Evolutionary conservation across 441 rosid genomes (phyloP).

Genomic region (Gossypium trilobum): DNA sequence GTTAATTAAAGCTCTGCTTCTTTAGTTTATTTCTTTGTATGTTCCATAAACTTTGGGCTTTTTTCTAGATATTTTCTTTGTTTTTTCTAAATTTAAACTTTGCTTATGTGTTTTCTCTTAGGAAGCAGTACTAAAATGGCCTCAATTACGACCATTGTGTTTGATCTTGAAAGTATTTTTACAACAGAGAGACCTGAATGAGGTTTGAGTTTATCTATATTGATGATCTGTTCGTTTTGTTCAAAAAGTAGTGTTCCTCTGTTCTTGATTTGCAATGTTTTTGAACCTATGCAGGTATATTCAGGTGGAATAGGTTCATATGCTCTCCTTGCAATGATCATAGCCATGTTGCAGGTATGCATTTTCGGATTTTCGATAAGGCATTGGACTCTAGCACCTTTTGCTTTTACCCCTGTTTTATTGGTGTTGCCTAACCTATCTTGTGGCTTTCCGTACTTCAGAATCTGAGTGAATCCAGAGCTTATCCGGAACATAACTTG

Average conservation of each 20-base stretch:
- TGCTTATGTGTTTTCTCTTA: conserved; percentile 19
- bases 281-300: conserved; percentile 53
- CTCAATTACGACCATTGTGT: conserved; percentile 71
- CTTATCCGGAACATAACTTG: conserved; percentile 63
- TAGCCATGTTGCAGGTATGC: conserved; percentile 65
- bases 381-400: not conserved
- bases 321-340: conserved; percentile 82
- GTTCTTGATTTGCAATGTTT: conserved; percentile 20
- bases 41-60: not conserved
- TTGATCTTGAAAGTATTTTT: conserved; percentile 77
- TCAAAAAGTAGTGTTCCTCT: not conserved
- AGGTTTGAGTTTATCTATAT: conserved; percentile 37
- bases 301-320: conserved; percentile 87
- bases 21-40: not conserved
- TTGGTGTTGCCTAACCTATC: not conserved
- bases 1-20: not conserved
- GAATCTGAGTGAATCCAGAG: conserved; percentile 41
- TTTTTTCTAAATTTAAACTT: not conserved
- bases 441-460: conserved; percentile 25
- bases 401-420: not conserved
- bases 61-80: not conserved
- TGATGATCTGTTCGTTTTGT: not conserved
- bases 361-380: not conserved
- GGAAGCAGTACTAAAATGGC: conserved; percentile 65
- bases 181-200: conserved; percentile 89